phyloP scores from a whole-genome alignment of 805 yeast species.

The Teunomyces kruisii region DNA sequence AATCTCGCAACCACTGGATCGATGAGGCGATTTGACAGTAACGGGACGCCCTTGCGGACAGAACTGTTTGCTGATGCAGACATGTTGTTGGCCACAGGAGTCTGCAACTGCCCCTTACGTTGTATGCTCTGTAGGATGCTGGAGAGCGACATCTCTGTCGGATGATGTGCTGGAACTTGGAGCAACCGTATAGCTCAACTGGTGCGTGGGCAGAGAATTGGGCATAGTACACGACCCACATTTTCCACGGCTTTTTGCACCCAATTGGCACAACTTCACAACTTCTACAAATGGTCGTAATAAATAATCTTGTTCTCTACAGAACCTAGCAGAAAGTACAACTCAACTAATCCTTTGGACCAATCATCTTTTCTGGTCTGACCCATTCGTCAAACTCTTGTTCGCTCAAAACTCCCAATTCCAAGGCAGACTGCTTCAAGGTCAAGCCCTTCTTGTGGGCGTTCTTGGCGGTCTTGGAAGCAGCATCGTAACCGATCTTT shows the following conservation, averaged over 20 bases:
- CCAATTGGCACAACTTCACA: background rate
- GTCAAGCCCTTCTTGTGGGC: slow-evolving; percentile 98
- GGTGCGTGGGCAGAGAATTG: too few species aligned
- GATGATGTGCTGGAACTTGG: background rate
- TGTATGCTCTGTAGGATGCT: slow-evolving; percentile 31
- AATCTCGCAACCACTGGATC: slow-evolving; percentile 74
- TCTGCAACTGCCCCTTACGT: slow-evolving; percentile 26
- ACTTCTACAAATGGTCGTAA: background rate
- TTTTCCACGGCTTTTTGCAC: background rate
- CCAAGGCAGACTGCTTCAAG: slow-evolving; percentile 90
- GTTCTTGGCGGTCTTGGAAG: slow-evolving; percentile 96
- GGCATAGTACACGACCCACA: background rate
- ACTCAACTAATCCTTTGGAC: slow-evolving; percentile 63
- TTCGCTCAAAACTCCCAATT: slow-evolving; percentile 77
- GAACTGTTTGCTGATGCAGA: background rate
- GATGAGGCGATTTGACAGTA: slow-evolving; percentile 24
- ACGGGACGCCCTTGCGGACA: background rate
- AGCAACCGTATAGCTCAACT: too few species aligned
- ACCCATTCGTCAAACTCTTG: slow-evolving; percentile 97
- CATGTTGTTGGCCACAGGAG: background rate
- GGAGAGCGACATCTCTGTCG: slow-evolving; percentile 24
- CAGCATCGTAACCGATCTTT: slow-evolving; percentile 96
- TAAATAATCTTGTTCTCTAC: background rate
- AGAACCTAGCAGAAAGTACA: background rate
- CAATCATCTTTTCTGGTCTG: slow-evolving; percentile 96